These are phyloP conservation scores for Lyophyllum decastes DNA, from an alignment of 768 basidiomycete species.

Conservation along the genomic window DNA sequence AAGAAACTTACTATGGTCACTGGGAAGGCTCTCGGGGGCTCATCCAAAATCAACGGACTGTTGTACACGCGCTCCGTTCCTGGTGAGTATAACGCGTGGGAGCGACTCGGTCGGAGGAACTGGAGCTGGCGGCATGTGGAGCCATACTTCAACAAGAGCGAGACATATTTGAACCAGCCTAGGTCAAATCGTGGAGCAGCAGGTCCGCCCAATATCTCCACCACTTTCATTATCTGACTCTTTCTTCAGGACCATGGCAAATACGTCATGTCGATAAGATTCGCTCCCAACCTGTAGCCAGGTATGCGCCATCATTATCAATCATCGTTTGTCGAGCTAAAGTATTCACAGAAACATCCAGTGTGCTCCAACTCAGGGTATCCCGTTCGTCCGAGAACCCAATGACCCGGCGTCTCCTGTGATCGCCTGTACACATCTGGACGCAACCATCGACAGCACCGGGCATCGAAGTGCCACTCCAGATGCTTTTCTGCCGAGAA, in stretches of 20 bases:
- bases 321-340: neutral
- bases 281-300: slow-evolving; percentile 7
- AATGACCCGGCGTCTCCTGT: slow-evolving; percentile 22
- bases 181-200: neutral
- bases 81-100: slow-evolving; percentile 31
- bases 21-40: slow-evolving; percentile 31
- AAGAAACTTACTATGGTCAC: slow-evolving; percentile 18
- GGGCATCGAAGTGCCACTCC: slow-evolving; percentile 23
- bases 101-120: slow-evolving; percentile 19
- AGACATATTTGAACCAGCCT: neutral
- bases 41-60: slow-evolving; percentile 28
- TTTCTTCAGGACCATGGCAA: slow-evolving; percentile 19
- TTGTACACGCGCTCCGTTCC: slow-evolving; percentile 27
- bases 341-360: slow-evolving; percentile 9
- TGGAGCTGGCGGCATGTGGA: slow-evolving; percentile 29
- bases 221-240: neutral
- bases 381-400: slow-evolving; percentile 17
- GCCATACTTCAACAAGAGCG: neutral
- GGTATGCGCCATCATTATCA: neutral
- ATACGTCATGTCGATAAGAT: slow-evolving; percentile 8
- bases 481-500: slow-evolving; percentile 22
- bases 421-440: slow-evolving; percentile 18
- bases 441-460: slow-evolving; percentile 19
- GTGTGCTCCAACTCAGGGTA: slow-evolving; percentile 15
- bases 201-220: neutral